A percentile compares a stretch with the other conserved stretches of the same genome.
Conservation (phyloP, 257 asterid genomes). For the Gardenia jasminoides region DNA sequence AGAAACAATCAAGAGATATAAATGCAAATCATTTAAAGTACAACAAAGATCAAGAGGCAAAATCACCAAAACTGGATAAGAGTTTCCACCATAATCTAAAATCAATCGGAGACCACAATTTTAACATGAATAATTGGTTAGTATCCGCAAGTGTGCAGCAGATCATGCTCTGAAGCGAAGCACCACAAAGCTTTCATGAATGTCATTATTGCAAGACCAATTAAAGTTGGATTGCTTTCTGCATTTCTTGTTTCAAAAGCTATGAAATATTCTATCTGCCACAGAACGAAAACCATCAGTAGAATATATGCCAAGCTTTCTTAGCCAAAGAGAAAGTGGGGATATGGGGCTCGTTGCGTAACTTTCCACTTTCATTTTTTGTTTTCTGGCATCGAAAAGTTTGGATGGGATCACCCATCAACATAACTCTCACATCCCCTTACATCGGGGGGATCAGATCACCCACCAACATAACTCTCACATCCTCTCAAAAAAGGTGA, state of each 20-base stretch:
- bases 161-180: neutral
- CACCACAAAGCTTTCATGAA: neutral
- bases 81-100: neutral
- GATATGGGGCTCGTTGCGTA: constrained; percentile 1
- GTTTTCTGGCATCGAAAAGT: too few species aligned
- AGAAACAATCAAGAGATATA: neutral
- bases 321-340: constrained; percentile 8
- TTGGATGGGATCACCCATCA: too few species aligned
- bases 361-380: too few species aligned
- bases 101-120: neutral
- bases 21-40: neutral
- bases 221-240: neutral
- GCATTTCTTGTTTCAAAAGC: neutral
- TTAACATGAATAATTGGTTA: neutral
- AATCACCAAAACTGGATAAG: neutral
- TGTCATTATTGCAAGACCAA: neutral
- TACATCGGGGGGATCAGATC: too few species aligned
- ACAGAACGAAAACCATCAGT: neutral
- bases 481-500: too few species aligned
- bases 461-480: too few species aligned
- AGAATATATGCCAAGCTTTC: neutral
- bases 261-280: neutral
- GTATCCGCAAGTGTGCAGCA: neutral
- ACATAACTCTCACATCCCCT: too few species aligned
- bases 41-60: neutral